phyloP scores from a whole-genome alignment of 495 filamentous ascomycete species.

The Penicillium chermesinum region DNA sequence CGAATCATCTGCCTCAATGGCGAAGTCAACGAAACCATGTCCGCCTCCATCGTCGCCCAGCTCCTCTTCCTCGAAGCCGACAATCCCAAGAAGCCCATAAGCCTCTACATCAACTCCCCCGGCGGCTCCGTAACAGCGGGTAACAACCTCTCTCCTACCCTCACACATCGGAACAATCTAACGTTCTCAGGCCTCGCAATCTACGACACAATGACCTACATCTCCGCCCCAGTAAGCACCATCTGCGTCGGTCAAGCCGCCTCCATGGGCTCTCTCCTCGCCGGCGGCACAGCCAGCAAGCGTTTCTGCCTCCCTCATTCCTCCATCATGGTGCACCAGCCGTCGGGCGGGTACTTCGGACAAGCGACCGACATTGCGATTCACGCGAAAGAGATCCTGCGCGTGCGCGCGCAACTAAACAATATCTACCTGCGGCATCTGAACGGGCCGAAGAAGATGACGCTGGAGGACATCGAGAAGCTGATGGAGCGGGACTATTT shows the following conservation, averaged over 20 bases:
- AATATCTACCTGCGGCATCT: constrained; percentile 83
- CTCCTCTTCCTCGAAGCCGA: constrained; percentile 98
- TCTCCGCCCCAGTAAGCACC: constrained; percentile 82
- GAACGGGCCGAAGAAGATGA: constrained; percentile 61
- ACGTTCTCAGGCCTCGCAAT: constrained; percentile 67
- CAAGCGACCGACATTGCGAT: constrained; percentile 92
- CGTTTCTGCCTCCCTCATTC: constrained; percentile 86
- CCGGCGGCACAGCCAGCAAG: constrained; percentile 79
- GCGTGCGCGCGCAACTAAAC: constrained; percentile 80
- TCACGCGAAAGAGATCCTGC: constrained; percentile 93
- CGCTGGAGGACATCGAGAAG: constrained; percentile 75
- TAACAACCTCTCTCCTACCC: constrained; percentile 9
- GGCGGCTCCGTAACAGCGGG: constrained; percentile 91
- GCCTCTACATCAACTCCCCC: constrained; percentile 95
- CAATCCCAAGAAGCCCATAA: constrained; percentile 87
- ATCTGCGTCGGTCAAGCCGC: constrained; percentile 95
- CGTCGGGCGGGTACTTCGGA: constrained; percentile 82
- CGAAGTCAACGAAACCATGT: constrained; percentile 79
- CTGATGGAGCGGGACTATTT: constrained; percentile 97
- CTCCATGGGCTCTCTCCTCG: constrained; percentile 86
- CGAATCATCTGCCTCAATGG: constrained; percentile 95
- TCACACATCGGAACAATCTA: background rate
- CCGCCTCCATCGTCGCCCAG: constrained; percentile 88
- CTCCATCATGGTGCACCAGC: constrained; percentile 95
- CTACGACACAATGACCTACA: constrained; percentile 99